Conservation (phyloP, 139 green algal genomes). For the Monoraphidium neglectum region DNA sequence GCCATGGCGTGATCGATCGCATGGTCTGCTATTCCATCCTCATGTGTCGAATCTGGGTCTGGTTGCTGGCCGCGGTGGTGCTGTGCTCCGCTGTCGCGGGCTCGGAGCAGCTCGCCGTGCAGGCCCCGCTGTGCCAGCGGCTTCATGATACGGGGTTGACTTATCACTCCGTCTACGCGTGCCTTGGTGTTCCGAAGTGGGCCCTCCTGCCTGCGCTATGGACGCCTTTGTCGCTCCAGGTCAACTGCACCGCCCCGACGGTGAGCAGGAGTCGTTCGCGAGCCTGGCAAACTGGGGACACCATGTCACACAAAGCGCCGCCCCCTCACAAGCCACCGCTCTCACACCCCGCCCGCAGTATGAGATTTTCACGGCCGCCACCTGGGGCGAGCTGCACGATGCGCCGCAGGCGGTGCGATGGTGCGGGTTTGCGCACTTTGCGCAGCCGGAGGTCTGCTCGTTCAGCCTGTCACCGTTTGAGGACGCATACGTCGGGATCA, state of each 20-base stretch:
- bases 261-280: background rate
- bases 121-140: no score
- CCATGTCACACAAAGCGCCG: background rate
- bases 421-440: slow-evolving; percentile 11
- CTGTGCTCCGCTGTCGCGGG: no score
- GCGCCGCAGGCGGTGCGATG: background rate
- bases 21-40: no score
- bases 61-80: no score
- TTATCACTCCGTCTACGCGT: background rate
- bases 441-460: background rate
- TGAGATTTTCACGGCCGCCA: background rate
- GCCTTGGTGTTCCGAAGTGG: slow-evolving; percentile 8
- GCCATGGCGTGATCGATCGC: no score
- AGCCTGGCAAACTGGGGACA: background rate
- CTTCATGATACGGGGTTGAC: no score
- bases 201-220: slow-evolving; percentile 14
- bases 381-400: background rate
- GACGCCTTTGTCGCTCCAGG: slow-evolving; percentile 4
- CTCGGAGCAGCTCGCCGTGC: no score
- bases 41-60: no score
- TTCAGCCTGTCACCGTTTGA: slow-evolving; percentile 15
- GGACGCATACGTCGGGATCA: slow-evolving; percentile 11
- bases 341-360: slow-evolving; percentile 1
- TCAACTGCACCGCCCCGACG: slow-evolving; percentile 13
- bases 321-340: background rate